Conservation (phyloP, 139 green algal species). For the Ettlia oleoabundans region DNA sequence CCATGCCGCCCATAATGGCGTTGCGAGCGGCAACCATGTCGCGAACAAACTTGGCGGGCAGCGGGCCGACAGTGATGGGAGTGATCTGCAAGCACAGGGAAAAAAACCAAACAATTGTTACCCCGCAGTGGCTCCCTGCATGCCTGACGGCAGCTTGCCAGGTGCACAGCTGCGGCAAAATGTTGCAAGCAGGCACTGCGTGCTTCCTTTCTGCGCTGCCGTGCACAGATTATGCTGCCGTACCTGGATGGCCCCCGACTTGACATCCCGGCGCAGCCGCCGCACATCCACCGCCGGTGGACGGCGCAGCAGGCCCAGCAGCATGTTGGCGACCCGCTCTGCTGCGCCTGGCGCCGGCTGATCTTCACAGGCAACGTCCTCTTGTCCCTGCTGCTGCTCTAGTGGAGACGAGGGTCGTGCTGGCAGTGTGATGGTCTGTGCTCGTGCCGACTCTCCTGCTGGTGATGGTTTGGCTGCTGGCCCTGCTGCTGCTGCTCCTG, state of each 20-base stretch:
- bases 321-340: background rate
- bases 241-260: constrained; percentile 31
- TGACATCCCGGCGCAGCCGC: constrained; percentile 29
- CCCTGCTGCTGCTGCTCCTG: background rate
- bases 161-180: background rate
- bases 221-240: background rate
- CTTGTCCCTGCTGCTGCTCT: no score
- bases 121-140: no score
- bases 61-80: constrained; percentile 30
- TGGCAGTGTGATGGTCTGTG: no score
- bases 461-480: background rate
- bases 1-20: constrained; percentile 4
- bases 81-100: constrained; percentile 4
- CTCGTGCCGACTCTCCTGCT: no score
- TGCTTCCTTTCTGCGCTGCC: background rate
- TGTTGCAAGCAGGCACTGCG: background rate
- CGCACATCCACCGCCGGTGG: constrained; percentile 22
- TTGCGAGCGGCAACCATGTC: constrained; percentile 19
- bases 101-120: background rate
- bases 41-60: constrained; percentile 30
- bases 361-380: no score
- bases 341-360: background rate
- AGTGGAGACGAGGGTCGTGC: no score
- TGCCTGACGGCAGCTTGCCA: no score
- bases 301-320: background rate